Evolutionary conservation across 352 stramenopile species (phyloP).

Genomic region (Phytopythium chamaehyphon): DNA sequence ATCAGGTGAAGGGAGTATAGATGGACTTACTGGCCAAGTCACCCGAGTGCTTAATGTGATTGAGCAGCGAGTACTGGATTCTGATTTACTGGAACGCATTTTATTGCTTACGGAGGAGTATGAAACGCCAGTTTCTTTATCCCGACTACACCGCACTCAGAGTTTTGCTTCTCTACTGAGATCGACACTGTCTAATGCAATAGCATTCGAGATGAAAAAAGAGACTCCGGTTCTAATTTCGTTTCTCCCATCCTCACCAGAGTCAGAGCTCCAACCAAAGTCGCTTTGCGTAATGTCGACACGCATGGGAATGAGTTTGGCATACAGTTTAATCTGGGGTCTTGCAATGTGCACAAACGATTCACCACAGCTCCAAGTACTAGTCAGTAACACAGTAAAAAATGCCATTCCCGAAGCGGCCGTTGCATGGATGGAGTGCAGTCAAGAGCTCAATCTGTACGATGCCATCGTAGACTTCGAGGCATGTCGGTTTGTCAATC

Average conservation of each 20-base stretch:
- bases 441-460: constrained; percentile 28
- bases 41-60: not conserved
- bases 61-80: not conserved
- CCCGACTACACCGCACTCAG: constrained; percentile 33
- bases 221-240: no score
- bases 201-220: not conserved
- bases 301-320: constrained; percentile 45
- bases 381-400: constrained; percentile 27
- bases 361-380: constrained; percentile 11
- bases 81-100: not conserved
- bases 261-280: not conserved
- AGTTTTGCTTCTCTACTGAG: constrained; percentile 47
- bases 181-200: constrained; percentile 3
- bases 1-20: no score
- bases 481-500: constrained; percentile 21
- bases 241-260: no score
- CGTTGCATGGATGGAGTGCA: constrained; percentile 15
- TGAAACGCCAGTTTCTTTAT: constrained; percentile 10
- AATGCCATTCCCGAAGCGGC: constrained; percentile 26
- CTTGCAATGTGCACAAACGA: constrained; percentile 25
- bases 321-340: constrained; percentile 55
- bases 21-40: not conserved
- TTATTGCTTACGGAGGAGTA: constrained; percentile 6
- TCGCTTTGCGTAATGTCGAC: constrained; percentile 1
- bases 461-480: constrained; percentile 33